Conservation (phyloP, 306 rosid species). For the Styphnolobium japonicum region DNA sequence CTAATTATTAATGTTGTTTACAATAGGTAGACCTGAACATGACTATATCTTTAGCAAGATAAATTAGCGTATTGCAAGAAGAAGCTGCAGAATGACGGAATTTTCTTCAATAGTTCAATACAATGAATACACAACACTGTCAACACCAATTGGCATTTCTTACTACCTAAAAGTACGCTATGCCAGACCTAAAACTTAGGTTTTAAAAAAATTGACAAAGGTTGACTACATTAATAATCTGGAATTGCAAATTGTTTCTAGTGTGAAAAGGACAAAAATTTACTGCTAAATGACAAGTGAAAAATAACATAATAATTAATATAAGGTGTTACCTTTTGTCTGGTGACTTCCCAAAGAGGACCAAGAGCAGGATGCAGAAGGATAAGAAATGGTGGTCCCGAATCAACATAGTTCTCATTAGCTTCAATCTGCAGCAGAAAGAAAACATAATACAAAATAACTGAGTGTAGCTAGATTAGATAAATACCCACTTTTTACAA, state of each 20-base stretch:
- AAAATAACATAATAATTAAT: not conserved
- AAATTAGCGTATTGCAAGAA: too few species aligned
- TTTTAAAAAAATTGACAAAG: not conserved
- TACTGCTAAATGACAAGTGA: constrained; percentile 6
- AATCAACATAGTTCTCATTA: constrained; percentile 67
- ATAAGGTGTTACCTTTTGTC: constrained; percentile 65
- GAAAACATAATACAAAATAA: constrained; percentile 13
- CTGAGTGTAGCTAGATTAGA: not conserved
- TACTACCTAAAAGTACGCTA: too few species aligned
- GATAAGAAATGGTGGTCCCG: constrained; percentile 92
- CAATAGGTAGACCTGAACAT: too few species aligned
- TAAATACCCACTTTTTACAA: not conserved
- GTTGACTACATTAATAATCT: not conserved
- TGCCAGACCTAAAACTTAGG: too few species aligned
- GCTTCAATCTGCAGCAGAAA: constrained; percentile 63
- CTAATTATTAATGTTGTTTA: too few species aligned
- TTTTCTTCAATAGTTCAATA: too few species aligned
- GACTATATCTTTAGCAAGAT: too few species aligned
- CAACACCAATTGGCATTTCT: too few species aligned
- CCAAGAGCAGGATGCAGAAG: constrained; percentile 97
- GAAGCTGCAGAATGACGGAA: too few species aligned
- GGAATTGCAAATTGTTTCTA: not conserved
- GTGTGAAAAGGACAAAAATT: constrained; percentile 15
- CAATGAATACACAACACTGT: too few species aligned
- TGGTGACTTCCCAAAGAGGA: constrained; percentile 93